Conservation (phyloP, 805 yeast genomes). For the Geotrichum ghanense region DNA sequence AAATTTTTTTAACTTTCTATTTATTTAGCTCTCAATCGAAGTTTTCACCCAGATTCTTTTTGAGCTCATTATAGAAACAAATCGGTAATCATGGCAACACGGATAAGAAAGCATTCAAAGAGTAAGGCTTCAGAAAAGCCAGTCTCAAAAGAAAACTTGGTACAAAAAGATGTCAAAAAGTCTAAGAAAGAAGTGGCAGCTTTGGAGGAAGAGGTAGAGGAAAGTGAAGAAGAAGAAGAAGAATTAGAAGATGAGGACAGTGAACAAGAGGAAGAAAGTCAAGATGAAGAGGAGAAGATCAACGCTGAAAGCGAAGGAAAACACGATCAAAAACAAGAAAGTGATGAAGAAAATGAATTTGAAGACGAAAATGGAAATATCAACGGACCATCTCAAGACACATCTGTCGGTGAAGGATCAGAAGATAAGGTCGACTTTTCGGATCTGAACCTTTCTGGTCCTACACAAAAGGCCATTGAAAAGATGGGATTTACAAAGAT, state of each 20-base stretch:
- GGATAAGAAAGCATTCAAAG: conserved; percentile 3
- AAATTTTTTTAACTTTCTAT: no score
- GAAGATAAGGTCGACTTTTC: conserved; percentile 27
- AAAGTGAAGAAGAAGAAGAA: conserved; percentile 15
- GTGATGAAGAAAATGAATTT: conserved; percentile 17
- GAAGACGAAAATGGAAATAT: conserved; percentile 19
- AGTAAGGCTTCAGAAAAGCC: conserved; percentile 2
- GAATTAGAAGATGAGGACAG: conserved; percentile 17
- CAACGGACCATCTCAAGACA: conserved; percentile 13
- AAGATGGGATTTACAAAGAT: conserved; percentile 84
- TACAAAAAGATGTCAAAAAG: conserved; percentile 4
- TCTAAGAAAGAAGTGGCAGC: conserved; percentile 3
- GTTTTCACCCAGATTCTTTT: neutral
- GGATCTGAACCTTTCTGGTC: conserved; percentile 61
- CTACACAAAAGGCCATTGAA: conserved; percentile 68
- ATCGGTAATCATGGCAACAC: conserved; percentile 1
- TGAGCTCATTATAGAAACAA: neutral
- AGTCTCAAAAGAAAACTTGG: conserved; percentile 1
- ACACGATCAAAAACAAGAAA: no score
- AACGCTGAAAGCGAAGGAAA: conserved; percentile 15
- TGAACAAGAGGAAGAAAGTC: conserved; percentile 22
- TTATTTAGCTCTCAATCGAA: no score
- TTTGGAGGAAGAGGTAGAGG: conserved; percentile 13
- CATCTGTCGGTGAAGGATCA: conserved; percentile 14
- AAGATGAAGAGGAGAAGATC: conserved; percentile 17